Conservation (phyloP, 208 protist genomes). For the Acanthamoeba royreba region DNA sequence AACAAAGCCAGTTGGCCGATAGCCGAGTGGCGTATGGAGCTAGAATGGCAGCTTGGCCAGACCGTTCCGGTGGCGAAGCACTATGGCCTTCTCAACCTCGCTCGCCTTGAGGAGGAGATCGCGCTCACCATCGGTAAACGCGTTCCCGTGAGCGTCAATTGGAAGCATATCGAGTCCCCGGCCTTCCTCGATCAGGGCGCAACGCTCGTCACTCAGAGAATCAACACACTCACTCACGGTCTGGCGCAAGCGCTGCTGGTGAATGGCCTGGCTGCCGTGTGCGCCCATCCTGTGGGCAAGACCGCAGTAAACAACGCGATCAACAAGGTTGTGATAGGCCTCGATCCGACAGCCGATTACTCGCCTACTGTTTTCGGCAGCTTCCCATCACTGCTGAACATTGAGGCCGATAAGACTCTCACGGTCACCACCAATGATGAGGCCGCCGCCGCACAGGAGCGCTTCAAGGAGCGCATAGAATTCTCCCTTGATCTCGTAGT, state of each 20-base stretch:
- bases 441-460: not conserved
- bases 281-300: not conserved
- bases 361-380: no score
- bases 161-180: not conserved
- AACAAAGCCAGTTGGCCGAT: not conserved
- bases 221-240: not conserved
- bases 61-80: not conserved
- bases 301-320: not conserved
- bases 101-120: not conserved
- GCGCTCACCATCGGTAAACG: not conserved
- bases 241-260: not conserved
- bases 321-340: not conserved
- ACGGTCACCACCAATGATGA: not conserved
- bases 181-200: not conserved
- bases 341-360: not conserved
- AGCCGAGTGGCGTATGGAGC: not conserved
- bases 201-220: not conserved
- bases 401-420: not conserved
- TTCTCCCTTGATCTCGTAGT: not conserved
- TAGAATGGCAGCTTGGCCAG: not conserved
- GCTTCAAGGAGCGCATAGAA: not conserved
- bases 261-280: not conserved
- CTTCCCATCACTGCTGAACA: no score
- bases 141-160: not conserved
- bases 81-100: not conserved